Percentiles rank a stretch among this genome's conserved stretches.
These are phyloP conservation scores for Neophaeococcomyces mojaviensis DNA, from an alignment of 2,329 filamentous ascomycete genomes.

Conservation along the genomic window DNA sequence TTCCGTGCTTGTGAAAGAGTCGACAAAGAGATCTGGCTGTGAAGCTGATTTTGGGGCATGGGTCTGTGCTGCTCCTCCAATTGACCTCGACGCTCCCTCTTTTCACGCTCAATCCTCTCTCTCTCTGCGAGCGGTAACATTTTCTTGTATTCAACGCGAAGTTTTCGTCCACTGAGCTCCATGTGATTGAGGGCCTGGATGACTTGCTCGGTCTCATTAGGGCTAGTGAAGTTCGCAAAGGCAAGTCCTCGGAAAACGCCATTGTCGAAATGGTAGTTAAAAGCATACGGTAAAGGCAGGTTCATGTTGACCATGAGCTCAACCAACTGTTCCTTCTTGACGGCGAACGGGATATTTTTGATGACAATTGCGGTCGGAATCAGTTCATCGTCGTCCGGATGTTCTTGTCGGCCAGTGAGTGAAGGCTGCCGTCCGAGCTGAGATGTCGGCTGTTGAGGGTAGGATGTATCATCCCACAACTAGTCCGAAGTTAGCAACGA, in stretches of 20 bases:
- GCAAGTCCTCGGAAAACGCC: constrained; percentile 92
- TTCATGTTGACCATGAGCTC: constrained; percentile 90
- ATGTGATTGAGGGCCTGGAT: constrained; percentile 94
- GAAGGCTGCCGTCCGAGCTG: constrained; percentile 28
- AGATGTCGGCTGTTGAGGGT: constrained; percentile 37
- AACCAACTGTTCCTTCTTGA: constrained; percentile 92
- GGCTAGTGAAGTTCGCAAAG: constrained; percentile 95
- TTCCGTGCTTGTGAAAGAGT: constrained; percentile 54
- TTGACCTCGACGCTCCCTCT: constrained; percentile 90
- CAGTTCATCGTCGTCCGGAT: constrained; percentile 63
- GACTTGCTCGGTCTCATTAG: constrained; percentile 85
- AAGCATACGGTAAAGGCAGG: constrained; percentile 90
- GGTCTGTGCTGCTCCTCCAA: constrained; percentile 92
- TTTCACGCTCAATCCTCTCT: constrained; percentile 93
- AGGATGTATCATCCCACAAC: constrained; percentile 54
- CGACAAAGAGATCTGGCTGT: constrained; percentile 79
- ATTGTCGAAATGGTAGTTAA: constrained; percentile 99
- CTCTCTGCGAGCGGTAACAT: constrained; percentile 94
- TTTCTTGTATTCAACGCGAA: constrained; percentile 98
- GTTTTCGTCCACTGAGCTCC: constrained; percentile 86
- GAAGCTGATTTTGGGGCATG: constrained; percentile 57
- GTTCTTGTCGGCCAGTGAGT: constrained; percentile 32
- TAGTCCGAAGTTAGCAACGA: constrained; percentile 26
- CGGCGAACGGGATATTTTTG: constrained; percentile 98
- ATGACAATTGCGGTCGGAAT: constrained; percentile 98